A percentile compares a stretch with the other conserved stretches of the same genome.
phyloP scores from a whole-genome alignment of 768 basidiomycete genomes.

The Lentinula sp. region DNA sequence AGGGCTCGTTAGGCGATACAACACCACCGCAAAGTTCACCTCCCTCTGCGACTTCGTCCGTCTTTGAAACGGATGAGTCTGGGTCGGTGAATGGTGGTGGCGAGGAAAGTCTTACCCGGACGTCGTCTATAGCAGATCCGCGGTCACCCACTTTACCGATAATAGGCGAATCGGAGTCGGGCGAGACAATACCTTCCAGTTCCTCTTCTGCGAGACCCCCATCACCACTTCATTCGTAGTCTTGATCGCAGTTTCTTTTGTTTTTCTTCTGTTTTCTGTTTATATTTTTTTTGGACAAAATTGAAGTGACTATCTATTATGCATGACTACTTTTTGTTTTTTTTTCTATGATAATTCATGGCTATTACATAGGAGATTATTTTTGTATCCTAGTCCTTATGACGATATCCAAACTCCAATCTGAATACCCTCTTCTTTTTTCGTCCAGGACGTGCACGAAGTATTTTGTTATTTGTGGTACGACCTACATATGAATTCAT shows the following conservation, averaged over 20 bases:
- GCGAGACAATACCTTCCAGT: neutral
- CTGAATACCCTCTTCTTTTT: neutral
- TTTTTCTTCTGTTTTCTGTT: neutral
- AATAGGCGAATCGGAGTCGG: constrained; percentile 3
- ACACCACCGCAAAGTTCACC: constrained; percentile 15
- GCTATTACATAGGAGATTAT: neutral
- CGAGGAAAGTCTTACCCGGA: constrained; percentile 1
- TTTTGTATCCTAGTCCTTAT: neutral
- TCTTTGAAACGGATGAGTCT: constrained; percentile 17
- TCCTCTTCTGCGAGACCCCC: neutral
- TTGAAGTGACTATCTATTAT: neutral
- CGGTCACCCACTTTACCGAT: neutral
- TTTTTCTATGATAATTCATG: neutral
- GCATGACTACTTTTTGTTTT: neutral
- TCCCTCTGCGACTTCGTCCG: constrained; percentile 19
- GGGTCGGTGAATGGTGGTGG: constrained; percentile 8
- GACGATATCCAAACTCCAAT: neutral
- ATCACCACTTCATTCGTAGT: neutral
- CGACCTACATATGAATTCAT: too few species aligned
- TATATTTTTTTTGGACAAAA: neutral
- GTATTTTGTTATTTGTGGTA: neutral
- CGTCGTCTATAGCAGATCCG: neutral
- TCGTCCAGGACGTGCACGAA: neutral
- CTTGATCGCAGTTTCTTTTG: neutral
- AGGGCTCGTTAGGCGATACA: constrained; percentile 16